Evolutionary conservation across 306 rosid genomes (phyloP).

Genomic region (Arachis stenosperma): DNA sequence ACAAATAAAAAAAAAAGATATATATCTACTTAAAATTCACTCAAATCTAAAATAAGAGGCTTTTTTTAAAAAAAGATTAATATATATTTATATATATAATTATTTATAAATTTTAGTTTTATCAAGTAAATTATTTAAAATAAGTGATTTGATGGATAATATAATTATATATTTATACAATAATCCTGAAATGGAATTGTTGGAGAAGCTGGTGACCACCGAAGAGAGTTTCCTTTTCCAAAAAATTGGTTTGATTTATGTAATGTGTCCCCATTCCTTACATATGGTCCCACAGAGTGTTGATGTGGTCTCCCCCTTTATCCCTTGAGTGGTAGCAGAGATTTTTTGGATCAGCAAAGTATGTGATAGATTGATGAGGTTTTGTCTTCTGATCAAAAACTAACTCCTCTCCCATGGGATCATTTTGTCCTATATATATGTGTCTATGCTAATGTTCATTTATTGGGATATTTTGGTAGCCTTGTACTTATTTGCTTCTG

Average conservation of each 20-base stretch:
- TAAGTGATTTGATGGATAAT: no score
- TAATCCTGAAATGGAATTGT: slow-evolving; percentile 46
- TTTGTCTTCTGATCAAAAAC: slow-evolving; percentile 28
- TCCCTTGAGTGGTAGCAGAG: slow-evolving; percentile 32
- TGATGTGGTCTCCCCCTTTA: slow-evolving; percentile 46
- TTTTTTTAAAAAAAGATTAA: no score
- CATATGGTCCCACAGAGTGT: slow-evolving; percentile 51
- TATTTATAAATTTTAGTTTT: no score
- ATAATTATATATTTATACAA: slow-evolving; percentile 14
- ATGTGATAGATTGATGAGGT: slow-evolving; percentile 34
- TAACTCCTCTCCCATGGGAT: slow-evolving; percentile 12
- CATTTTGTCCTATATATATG: slow-evolving; percentile 24
- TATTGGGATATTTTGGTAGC: neutral
- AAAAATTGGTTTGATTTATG: slow-evolving; percentile 47
- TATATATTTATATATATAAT: no score
- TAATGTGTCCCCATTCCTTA: slow-evolving; percentile 44
- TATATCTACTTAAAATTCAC: no score
- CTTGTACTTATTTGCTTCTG: neutral
- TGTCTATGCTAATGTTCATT: neutral
- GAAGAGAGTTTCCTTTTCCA: slow-evolving; percentile 43
- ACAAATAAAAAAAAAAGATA: no score
- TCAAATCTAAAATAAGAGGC: no score
- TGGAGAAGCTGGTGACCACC: slow-evolving; percentile 40
- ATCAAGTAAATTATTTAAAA: no score
- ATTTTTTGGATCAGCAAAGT: slow-evolving; percentile 31